Percentiles rank a stretch among this genome's conserved stretches.
Conservation (phyloP, 768 basidiomycete genomes). For the Phaeolepiota aurea region DNA sequence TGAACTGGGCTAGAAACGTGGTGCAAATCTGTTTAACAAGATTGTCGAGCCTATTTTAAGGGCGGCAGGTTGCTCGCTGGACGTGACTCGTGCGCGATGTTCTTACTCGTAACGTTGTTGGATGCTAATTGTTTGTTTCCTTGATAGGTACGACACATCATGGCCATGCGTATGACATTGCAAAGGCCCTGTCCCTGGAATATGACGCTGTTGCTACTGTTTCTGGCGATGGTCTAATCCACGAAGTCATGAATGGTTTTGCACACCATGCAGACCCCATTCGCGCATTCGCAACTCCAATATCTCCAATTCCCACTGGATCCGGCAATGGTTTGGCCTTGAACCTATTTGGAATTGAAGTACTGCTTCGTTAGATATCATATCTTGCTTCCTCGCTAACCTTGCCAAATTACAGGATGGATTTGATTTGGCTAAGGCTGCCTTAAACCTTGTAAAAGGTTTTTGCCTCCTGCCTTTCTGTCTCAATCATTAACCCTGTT, state of each 20-base stretch:
- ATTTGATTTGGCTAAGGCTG: slow-evolving; percentile 61
- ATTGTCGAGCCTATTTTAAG: slow-evolving; percentile 66
- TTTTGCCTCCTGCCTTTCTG: neutral
- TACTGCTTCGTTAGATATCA: slow-evolving; percentile 15
- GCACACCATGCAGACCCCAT: slow-evolving; percentile 52
- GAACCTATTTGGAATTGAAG: slow-evolving; percentile 65
- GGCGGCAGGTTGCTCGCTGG: slow-evolving; percentile 54
- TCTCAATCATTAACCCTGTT: neutral
- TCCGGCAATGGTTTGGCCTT: slow-evolving; percentile 73
- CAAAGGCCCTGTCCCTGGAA: slow-evolving; percentile 42
- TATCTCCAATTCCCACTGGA: slow-evolving; percentile 76
- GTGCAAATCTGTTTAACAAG: slow-evolving; percentile 38
- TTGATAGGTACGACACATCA: slow-evolving; percentile 59
- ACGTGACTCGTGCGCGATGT: slow-evolving; percentile 52
- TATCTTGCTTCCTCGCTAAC: slow-evolving; percentile 4
- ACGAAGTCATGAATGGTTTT: slow-evolving; percentile 82
- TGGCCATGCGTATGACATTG: slow-evolving; percentile 63
- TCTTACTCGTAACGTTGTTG: slow-evolving; percentile 1
- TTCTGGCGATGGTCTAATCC: slow-evolving; percentile 79
- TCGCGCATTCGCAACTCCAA: slow-evolving; percentile 56
- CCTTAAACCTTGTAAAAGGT: slow-evolving; percentile 81
- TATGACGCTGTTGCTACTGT: slow-evolving; percentile 70
- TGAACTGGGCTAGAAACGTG: slow-evolving; percentile 77
- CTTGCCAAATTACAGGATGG: slow-evolving; percentile 49
- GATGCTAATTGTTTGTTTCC: neutral